phyloP scores from a whole-genome alignment of 2,329 filamentous ascomycete genomes.

The Trichoderma gracile region DNA sequence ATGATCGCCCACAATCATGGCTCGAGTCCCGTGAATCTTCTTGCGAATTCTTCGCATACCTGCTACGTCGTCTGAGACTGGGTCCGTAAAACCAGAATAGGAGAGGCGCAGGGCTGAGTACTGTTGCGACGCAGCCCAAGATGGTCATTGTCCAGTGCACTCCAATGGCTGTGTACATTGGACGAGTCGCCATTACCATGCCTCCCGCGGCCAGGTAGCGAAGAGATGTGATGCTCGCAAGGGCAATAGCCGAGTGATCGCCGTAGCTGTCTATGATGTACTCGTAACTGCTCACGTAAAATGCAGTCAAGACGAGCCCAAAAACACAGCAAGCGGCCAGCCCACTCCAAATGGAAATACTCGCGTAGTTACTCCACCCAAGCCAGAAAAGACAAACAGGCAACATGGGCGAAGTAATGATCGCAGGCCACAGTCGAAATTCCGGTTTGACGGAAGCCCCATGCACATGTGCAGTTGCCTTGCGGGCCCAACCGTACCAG shows the following conservation, averaged over 20 bases:
- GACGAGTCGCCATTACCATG: slow-evolving; percentile 4
- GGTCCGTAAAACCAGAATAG: background rate
- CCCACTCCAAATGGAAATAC: slow-evolving; percentile 51
- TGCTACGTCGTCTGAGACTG: background rate
- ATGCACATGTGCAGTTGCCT: slow-evolving; percentile 44
- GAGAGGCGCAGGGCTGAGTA: background rate
- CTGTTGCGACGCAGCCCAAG: background rate
- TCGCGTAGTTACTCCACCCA: slow-evolving; percentile 51
- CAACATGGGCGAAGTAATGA: slow-evolving; percentile 51
- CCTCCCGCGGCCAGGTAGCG: slow-evolving; percentile 3
- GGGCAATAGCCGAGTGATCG: slow-evolving; percentile 45
- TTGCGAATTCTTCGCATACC: background rate
- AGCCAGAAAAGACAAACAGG: slow-evolving; percentile 59
- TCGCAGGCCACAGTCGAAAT: slow-evolving; percentile 54
- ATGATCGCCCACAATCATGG: background rate
- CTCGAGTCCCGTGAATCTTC: background rate
- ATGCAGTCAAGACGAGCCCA: slow-evolving; percentile 50
- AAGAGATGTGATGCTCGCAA: slow-evolving; percentile 1
- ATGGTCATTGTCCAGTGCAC: slow-evolving; percentile 9
- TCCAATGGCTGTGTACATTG: background rate
- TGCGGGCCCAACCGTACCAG: slow-evolving; percentile 47
- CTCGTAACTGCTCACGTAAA: slow-evolving; percentile 55
- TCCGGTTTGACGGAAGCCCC: slow-evolving; percentile 50
- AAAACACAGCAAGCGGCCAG: slow-evolving; percentile 53
- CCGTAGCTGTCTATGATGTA: slow-evolving; percentile 62